Evolutionary conservation across 495 filamentous ascomycete genomes (phyloP).

Genomic region (Wilcoxina mikolae): DNA sequence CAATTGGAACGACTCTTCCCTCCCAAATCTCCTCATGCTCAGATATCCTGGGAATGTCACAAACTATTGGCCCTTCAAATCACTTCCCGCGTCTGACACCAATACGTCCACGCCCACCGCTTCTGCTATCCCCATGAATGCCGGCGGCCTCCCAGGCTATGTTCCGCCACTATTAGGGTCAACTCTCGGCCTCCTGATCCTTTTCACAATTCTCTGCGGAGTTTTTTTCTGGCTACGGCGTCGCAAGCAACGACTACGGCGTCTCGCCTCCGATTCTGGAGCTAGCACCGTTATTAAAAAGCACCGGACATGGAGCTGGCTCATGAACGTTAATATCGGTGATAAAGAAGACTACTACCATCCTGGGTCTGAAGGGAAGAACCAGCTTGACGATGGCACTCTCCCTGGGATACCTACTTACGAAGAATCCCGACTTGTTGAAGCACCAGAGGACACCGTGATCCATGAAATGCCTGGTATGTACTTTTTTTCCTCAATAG

Average conservation of each 20-base stretch:
- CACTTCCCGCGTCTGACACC: neutral
- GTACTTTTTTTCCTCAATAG: neutral
- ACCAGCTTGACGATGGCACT: neutral
- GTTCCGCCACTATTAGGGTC: slow-evolving; percentile 52
- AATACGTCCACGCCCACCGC: no score
- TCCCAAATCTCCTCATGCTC: slow-evolving; percentile 42
- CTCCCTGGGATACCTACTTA: neutral
- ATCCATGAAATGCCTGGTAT: neutral
- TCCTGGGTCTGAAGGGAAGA: neutral
- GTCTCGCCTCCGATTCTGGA: slow-evolving; percentile 29
- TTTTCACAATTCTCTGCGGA: slow-evolving; percentile 38
- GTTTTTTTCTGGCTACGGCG: slow-evolving; percentile 41
- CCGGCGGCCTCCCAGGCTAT: slow-evolving; percentile 43
- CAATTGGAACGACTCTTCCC: no score
- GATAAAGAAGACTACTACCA: slow-evolving; percentile 12
- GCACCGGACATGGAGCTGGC: slow-evolving; percentile 29
- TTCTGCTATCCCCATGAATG: slow-evolving; percentile 5
- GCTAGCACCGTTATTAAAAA: slow-evolving; percentile 33
- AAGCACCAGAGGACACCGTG: neutral
- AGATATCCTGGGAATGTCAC: slow-evolving; percentile 44
- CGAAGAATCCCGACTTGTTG: neutral
- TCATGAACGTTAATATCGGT: slow-evolving; percentile 22
- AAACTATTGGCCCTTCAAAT: slow-evolving; percentile 46
- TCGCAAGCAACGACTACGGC: slow-evolving; percentile 31
- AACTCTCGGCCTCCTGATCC: slow-evolving; percentile 45